phyloP scores from a whole-genome alignment of 2,329 filamentous ascomycete species.

The Paracorniculantispora psalliotae region DNA sequence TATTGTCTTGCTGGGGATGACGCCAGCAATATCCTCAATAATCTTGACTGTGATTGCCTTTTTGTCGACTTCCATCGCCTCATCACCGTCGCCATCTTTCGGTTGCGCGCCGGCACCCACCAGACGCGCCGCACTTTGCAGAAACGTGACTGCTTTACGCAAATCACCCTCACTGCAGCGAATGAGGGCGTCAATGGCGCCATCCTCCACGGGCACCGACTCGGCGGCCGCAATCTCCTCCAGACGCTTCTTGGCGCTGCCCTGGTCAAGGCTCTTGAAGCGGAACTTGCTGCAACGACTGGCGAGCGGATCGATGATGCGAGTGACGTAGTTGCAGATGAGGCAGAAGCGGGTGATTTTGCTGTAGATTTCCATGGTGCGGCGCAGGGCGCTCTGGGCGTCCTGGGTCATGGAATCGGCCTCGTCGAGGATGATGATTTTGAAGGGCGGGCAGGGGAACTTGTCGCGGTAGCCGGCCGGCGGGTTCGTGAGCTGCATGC shows the following conservation, averaged over 20 bases:
- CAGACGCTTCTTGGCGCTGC: constrained; percentile 73
- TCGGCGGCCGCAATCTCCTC: constrained; percentile 79
- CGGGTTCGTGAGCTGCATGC: constrained; percentile 85
- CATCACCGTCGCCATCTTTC: constrained; percentile 47
- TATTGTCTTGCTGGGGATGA: constrained; percentile 75
- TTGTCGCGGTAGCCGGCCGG: constrained; percentile 61
- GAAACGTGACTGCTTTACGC: constrained; percentile 89
- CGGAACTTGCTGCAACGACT: constrained; percentile 93
- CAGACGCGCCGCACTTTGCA: constrained; percentile 89
- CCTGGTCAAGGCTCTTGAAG: constrained; percentile 91
- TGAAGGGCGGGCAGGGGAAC: constrained; percentile 95
- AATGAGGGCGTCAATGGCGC: constrained; percentile 79
- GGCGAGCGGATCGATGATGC: constrained; percentile 94
- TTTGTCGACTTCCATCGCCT: constrained; percentile 57
- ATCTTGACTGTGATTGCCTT: constrained; percentile 67
- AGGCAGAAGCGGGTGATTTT: constrained; percentile 96
- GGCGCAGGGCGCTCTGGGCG: constrained; percentile 83
- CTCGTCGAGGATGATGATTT: constrained; percentile 97
- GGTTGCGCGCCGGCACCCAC: constrained; percentile 60
- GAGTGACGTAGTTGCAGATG: constrained; percentile 97
- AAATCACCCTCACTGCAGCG: constrained; percentile 89
- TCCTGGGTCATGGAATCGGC: constrained; percentile 99
- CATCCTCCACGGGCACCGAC: constrained; percentile 68
- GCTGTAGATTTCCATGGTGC: constrained; percentile 97
- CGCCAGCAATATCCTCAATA: constrained; percentile 92